These are phyloP conservation scores for Cymodocea nodosa DNA, from an alignment of 116 monocot species.

Conservation along the genomic window DNA sequence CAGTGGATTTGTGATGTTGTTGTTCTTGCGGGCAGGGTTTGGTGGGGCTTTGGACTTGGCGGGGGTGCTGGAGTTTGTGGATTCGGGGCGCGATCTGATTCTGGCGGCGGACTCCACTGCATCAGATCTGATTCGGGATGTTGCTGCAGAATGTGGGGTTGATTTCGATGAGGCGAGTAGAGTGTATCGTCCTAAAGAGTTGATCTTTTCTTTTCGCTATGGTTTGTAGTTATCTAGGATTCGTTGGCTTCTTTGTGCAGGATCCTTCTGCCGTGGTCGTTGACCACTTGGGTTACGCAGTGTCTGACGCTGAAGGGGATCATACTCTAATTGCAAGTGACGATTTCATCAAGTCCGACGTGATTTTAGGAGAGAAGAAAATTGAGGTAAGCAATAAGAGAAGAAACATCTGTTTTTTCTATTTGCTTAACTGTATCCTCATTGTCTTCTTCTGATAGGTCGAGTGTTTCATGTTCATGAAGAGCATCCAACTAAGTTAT, in stretches of 20 bases:
- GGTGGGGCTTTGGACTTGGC: conserved; percentile 70
- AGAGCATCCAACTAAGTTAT: background rate
- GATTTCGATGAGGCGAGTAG: conserved; percentile 87
- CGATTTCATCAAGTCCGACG: conserved; percentile 57
- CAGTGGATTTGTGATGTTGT: background rate
- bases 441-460: background rate
- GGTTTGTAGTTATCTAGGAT: background rate
- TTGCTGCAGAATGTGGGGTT: conserved; percentile 80
- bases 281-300: conserved; percentile 70
- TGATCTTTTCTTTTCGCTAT: background rate
- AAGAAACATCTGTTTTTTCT: background rate
- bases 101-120: conserved; percentile 63
- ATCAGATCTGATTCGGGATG: conserved; percentile 65
- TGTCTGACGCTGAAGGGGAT: conserved; percentile 61
- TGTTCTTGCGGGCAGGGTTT: conserved; percentile 34
- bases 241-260: conserved; percentile 13
- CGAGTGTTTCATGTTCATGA: background rate
- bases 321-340: conserved; percentile 81
- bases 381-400: conserved; percentile 36
- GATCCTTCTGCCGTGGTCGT: conserved; percentile 70
- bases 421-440: background rate
- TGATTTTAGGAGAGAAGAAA: conserved; percentile 62
- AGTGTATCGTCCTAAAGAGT: background rate
- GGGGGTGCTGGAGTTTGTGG: conserved; percentile 76
- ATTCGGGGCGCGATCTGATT: conserved; percentile 77